phyloP scores from a whole-genome alignment of 2,329 filamentous ascomycete genomes.

The Mollisia scopiformis region DNA sequence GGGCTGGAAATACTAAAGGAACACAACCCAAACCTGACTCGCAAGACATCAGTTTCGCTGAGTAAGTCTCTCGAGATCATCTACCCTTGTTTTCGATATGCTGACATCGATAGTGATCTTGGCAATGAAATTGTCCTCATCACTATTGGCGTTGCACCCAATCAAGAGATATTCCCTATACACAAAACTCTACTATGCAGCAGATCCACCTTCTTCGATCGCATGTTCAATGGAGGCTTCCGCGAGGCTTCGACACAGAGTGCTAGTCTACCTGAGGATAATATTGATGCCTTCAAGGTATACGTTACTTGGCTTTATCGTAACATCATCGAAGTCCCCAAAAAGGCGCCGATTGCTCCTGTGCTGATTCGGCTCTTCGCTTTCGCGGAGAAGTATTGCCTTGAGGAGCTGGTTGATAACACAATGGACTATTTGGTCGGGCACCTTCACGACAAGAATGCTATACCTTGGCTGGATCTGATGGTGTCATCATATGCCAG shows the following conservation, averaged over 20 bases:
- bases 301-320: conserved; percentile 2
- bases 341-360: background rate
- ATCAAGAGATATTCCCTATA: background rate
- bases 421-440: background rate
- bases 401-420: background rate
- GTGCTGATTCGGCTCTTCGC: background rate
- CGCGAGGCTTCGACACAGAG: background rate
- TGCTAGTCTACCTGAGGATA: conserved; percentile 1
- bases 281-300: background rate
- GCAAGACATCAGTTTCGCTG: background rate
- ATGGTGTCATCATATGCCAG: background rate
- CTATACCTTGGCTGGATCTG: background rate
- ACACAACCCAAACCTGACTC: background rate
- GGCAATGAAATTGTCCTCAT: conserved; percentile 1
- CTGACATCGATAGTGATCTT: background rate
- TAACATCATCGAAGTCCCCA: background rate
- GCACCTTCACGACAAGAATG: background rate
- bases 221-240: conserved; percentile 6
- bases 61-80: background rate
- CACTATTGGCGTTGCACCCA: background rate
- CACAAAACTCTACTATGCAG: background rate
- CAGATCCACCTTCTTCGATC: background rate
- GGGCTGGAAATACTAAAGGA: background rate
- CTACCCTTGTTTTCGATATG: background rate
- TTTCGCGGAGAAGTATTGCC: background rate